phyloP scores from a whole-genome alignment of 345 rosid genomes.

The Mangifera indica region DNA sequence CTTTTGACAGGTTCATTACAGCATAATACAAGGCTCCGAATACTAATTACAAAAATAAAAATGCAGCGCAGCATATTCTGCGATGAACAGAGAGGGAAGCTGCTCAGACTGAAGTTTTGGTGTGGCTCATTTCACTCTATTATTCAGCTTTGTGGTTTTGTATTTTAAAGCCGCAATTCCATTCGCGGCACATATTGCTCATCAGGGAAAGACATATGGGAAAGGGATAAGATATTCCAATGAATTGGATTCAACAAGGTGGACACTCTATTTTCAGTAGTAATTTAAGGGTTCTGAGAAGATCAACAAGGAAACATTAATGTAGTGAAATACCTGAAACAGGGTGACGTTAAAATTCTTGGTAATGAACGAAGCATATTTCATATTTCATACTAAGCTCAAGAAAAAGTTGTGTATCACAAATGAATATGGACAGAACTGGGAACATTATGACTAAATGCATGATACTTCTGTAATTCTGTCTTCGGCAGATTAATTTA shows the following conservation, averaged over 20 bases:
- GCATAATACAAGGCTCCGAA: background rate
- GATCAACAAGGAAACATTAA: too few species aligned
- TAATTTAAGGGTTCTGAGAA: too few species aligned
- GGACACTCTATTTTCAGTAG: too few species aligned
- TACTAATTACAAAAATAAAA: background rate
- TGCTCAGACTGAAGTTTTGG: background rate
- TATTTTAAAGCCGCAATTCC: background rate
- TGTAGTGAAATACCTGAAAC: too few species aligned
- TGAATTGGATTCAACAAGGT: too few species aligned
- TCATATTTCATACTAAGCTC: background rate
- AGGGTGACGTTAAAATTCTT: too few species aligned
- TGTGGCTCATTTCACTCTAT: background rate
- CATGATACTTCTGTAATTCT: background rate
- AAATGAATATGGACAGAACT: background rate
- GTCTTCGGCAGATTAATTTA: background rate
- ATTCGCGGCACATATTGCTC: background rate
- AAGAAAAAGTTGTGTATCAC: background rate
- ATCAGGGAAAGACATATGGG: background rate
- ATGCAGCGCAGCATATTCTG: background rate
- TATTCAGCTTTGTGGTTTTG: background rate
- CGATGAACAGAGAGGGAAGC: background rate
- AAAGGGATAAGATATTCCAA: too few species aligned
- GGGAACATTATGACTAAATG: background rate
- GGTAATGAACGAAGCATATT: too few species aligned
- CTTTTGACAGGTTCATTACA: slow-evolving; percentile 10